These are phyloP conservation scores for Drechslera avenae DNA, from an alignment of 2,329 filamentous ascomycete genomes.

Conservation along the genomic window DNA sequence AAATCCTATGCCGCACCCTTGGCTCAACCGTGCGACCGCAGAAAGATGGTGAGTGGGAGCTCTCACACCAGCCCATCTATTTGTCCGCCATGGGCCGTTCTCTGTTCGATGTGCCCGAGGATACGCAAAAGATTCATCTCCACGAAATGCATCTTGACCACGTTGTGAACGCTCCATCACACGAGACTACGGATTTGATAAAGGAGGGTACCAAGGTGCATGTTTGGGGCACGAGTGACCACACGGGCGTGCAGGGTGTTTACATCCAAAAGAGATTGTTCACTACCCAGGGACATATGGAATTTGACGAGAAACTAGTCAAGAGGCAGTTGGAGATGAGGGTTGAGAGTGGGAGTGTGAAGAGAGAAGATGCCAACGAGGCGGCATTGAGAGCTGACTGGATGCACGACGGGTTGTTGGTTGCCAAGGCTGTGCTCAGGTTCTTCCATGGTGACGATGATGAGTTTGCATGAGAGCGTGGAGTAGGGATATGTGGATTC, in stretches of 20 bases:
- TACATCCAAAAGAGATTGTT: constrained; percentile 55
- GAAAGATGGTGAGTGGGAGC: constrained; percentile 53
- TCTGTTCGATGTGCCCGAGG: constrained; percentile 46
- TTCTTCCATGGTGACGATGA: constrained; percentile 45
- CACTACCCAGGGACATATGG: constrained; percentile 55
- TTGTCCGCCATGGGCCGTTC: constrained; percentile 50
- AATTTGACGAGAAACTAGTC: constrained; percentile 55
- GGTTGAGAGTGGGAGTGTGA: constrained; percentile 51
- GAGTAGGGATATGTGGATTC: too few species aligned
- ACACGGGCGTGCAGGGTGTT: constrained; percentile 53
- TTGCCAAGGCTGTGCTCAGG: constrained; percentile 38
- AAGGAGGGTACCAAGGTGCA: constrained; percentile 52
- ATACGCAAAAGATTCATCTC: constrained; percentile 44
- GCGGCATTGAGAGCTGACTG: constrained; percentile 39
- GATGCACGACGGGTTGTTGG: constrained; percentile 39
- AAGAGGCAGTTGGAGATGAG: constrained; percentile 53
- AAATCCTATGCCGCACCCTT: constrained; percentile 53
- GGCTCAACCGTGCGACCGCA: constrained; percentile 48
- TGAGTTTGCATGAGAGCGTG: constrained; percentile 9
- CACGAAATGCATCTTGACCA: constrained; percentile 58
- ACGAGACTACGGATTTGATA: constrained; percentile 26
- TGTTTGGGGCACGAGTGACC: constrained; percentile 55
- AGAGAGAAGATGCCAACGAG: constrained; percentile 45
- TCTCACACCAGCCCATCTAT: constrained; percentile 51
- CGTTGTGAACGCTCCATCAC: constrained; percentile 45